Base-by-base conservation (phyloP, 2,329 filamentous ascomycete species). In the Fusarium scirpi region DNA sequence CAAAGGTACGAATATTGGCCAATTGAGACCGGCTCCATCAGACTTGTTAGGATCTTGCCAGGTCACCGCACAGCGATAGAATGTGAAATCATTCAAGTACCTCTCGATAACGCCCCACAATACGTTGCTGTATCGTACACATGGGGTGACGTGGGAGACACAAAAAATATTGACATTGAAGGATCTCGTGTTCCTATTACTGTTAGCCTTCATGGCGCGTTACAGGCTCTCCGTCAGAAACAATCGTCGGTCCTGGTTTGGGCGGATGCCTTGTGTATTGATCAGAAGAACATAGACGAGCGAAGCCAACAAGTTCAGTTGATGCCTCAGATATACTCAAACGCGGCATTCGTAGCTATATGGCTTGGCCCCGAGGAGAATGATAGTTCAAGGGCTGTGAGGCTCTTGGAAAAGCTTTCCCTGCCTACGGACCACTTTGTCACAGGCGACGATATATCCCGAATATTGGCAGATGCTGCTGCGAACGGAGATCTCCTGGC, bases 291-390 rank as follows among this genome's bases (percentile, higher is more conserved):
- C 0, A 44, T 25, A 0, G 47, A 62, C 2, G 67, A 69, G 13
- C 18, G 51, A 11, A 55, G 43, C 4, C 51, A 67, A 6, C 66
- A 69, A 4, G 56, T 69, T 25, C 66, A 70, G 2, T 60, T 69
- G 1, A 62, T 69, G 52, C 47, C 61, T 2, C 34, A 24, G 7
- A 67, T 69, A 8, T 69, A 70, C 32, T 57, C 61, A 1, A 57
- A 51, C 16, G 67, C 67, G 11, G 47, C 45, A 0, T 57, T 30
- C 22, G 66, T 69, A 3, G 61, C 56, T 1, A 62, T 69, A 7
- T 69, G 67, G 66, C 61, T 69, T 3, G 67, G 67, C 0, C 55
- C 61, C 1, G 66, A 70, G 18, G 61, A 69, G 11, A 65, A 65
- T 8, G 46, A 58, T 2, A 70, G 67, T 6, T 12, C 22, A 6